phyloP scores from a whole-genome alignment of 768 basidiomycete genomes.

The Boletus rubescentipes region DNA sequence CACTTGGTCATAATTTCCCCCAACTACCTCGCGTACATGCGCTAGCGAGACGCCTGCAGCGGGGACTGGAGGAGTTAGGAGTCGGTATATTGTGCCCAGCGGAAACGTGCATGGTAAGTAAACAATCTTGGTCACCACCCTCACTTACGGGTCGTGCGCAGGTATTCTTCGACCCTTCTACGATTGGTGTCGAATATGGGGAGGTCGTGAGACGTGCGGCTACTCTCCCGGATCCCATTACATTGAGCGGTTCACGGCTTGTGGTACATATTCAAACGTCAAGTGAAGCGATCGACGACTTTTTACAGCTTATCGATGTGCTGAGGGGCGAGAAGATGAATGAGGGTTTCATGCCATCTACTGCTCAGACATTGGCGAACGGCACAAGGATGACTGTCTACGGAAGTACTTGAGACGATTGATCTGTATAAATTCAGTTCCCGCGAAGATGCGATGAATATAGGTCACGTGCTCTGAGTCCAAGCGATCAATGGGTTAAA shows the following conservation, averaged over 20 bases:
- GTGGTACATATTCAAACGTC: conserved; percentile 89
- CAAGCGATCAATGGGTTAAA: neutral
- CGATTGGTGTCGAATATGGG: conserved; percentile 63
- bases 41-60: conserved; percentile 68
- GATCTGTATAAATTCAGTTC: neutral
- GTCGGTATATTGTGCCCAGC: conserved; percentile 67
- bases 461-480: conserved; percentile 24
- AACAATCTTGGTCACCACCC: neutral
- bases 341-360: conserved; percentile 40
- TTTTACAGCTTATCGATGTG: conserved; percentile 58
- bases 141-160: conserved; percentile 27
- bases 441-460: conserved; percentile 3
- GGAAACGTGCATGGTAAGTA: conserved; percentile 90
- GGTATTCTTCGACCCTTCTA: conserved; percentile 81
- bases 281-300: conserved; percentile 75
- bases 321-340: conserved; percentile 69
- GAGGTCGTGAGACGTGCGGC: conserved; percentile 66
- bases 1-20: conserved; percentile 80
- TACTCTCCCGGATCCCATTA: conserved; percentile 66
- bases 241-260: conserved; percentile 69
- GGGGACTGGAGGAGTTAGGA: conserved; percentile 70
- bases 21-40: conserved; percentile 71
- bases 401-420: neutral
- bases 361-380: neutral
- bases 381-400: conserved; percentile 8